Evolutionary conservation across 805 yeast species (phyloP), one percentile per base, ranked within the genome.

Genomic region (Wilhelminamyces savonicus): DNA sequence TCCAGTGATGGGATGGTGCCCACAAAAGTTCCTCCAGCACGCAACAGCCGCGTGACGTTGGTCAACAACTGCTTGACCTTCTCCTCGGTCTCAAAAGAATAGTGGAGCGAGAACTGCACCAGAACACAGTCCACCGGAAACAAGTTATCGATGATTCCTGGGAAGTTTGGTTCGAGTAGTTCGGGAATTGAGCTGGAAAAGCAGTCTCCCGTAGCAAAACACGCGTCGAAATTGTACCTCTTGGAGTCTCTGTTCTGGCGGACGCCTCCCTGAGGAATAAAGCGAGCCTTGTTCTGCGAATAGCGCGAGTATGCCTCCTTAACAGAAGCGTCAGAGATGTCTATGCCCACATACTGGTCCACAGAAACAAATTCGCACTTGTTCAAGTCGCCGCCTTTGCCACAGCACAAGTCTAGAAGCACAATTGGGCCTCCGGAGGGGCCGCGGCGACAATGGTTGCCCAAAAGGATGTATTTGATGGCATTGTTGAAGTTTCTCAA

Each of bases 1-100:
- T 87, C 96, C 1, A 94, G 77, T 30, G 87, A 84, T 2, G 98
- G 97, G 21, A 90, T 85, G 0, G 99, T 92, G 2, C 97, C 98
- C 34, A 92, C 73, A 43, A 94, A 90, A 32, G 69, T 66, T 0
- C 98, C 98, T 2, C 96, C 97, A 2, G 77, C 66, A 43, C 73
- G 74, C 34, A 92, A 67, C 0, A 88, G 78, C 34, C 76, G 65
- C 3, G 94, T 68, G 6, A 92, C 82, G 48, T 92, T 92, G 20
- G 70, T 67, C 28, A 92, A 59, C 42, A 88, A 62, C 26, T 69
- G 73, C 40, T 86, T 71, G 1, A 87, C 88, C 36, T 84, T 82
- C 21, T 70, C 75, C 51, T 87, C 97, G 4, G 81, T 69, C 43
- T 83, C 92, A 60, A 87, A 92, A 0, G 97, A 95, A 61, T 92